Evolutionary conservation across 2,329 filamentous ascomycete genomes (phyloP), one percentile per base, ranked within the genome.

Genomic region (Stemphylium vesicarium): DNA sequence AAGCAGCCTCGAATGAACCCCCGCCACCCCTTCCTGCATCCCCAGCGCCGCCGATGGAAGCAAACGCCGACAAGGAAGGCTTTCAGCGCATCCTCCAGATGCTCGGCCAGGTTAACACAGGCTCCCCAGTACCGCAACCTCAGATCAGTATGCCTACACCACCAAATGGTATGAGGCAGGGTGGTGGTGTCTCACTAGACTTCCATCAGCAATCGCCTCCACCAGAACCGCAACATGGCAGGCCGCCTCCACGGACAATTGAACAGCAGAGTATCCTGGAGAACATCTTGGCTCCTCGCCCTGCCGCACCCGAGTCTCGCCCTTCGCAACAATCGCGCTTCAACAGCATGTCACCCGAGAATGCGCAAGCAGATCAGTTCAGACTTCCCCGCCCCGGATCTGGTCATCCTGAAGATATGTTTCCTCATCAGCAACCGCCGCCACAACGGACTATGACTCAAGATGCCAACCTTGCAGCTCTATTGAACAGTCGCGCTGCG

Each of bases 21-120:
- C 46, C 59, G 9, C 46, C 43, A 8, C 57, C 65, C 16, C 44
- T 53, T 16, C 57, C 67, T 32, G 59, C 64, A 11, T 65, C 64
- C 9, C 62, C 74, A 49, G 69, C 54, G 39, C 65, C 65, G 48
- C 58, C 69, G 9, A 72, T 75, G 49, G 74, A 77, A 16, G 78
- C 81, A 77, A 81, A 74, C 5, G 86, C 87, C 58, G 93, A 96
- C 68, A 91, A 92, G 74, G 89, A 92, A 73, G 93, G 92, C 1
- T 96, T 97, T 75, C 86, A 92, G 62, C 85, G 88, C 39, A 84
- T 97, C 40, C 80, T 96, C 32, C 85, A 90, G 64, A 96, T 96
- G 82, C 84, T 96, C 36, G 88, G 92, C 44, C 79, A 80, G 41
- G 62, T 65, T 33, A 73, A 60, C 26, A 67, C 73, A 4, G 50